Conservation (phyloP, 306 rosid species). For the Albizia julibrissin region DNA sequence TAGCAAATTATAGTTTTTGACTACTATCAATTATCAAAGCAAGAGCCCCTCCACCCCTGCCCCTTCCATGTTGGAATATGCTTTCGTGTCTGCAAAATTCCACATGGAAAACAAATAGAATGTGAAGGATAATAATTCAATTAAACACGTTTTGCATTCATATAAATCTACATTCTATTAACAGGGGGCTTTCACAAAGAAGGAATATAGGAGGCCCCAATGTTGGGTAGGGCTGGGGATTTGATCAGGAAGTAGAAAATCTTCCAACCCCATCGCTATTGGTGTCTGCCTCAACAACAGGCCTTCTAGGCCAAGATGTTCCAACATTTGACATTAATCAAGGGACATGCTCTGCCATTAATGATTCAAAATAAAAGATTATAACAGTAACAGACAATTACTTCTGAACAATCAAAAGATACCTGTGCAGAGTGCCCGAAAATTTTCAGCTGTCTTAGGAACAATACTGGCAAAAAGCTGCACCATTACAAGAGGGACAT, state of each 20-base stretch:
- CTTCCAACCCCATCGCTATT: background rate
- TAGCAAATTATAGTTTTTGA: background rate
- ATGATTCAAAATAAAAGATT: background rate
- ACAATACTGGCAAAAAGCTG: slow-evolving; percentile 88
- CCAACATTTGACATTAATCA: slow-evolving; percentile 7
- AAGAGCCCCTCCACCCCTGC: background rate
- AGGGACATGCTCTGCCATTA: slow-evolving; percentile 5
- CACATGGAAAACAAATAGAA: background rate
- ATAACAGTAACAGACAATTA: background rate
- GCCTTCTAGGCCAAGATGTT: slow-evolving; percentile 14
- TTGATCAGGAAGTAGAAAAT: slow-evolving; percentile 9
- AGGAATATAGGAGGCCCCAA: background rate
- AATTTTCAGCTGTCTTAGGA: slow-evolving; percentile 90
- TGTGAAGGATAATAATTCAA: background rate
- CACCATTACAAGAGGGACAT: slow-evolving; percentile 43
- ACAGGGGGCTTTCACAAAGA: background rate
- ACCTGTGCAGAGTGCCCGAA: slow-evolving; percentile 96
- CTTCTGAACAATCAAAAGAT: slow-evolving; percentile 24
- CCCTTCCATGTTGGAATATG: background rate
- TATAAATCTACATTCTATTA: background rate
- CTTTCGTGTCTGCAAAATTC: background rate
- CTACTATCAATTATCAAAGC: background rate
- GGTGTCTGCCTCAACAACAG: background rate
- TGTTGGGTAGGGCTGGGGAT: background rate
- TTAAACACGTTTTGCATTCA: slow-evolving; percentile 3